Base-by-base conservation (phyloP, 352 stramenopile species). In the Globisporangium solare region DNA sequence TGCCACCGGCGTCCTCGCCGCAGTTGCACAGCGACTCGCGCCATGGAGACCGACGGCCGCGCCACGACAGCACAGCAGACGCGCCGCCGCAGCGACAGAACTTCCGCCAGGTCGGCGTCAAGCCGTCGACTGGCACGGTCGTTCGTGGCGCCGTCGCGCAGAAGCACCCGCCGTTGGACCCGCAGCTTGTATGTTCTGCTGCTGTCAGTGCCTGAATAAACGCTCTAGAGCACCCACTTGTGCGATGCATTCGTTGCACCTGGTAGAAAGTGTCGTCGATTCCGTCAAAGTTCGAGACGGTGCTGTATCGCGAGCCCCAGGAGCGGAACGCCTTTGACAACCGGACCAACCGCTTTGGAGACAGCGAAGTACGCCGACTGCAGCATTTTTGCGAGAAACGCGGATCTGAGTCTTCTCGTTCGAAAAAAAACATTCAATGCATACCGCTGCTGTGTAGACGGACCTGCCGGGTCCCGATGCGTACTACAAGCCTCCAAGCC, bases 221-320 rank as follows among this genome's bases (percentile, higher is more conserved):
- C 6, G 22, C 17, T 40, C 3, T 31, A n/a, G 20, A 22, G 6
- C 24, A 11, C 2, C 14, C 6, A 6, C 17, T n/a, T 51, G 18
- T 0, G 11, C 24, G 5, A 70, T 52, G 37, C 49, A 41, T 48
- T 22, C 6, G 2, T 2, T 48, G 42, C 7, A 11, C 62, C 46
- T 31, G 63, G 20, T 41, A 80, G 74, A 72, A 74, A 67, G 67
- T 85, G 49, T 70, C 77, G 35, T 92, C 82, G 39, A 92, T 92
- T 61, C 82, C 82, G 22, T 89, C 79, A 63, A 92, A 89, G 51
- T 89, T 79, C 66, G 82, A 89, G 68, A 89, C 75, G 0, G 69
- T 89, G 43, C 53, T 89, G 43, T 74, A 88, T 58, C 64, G 68
- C n/a, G 76, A 86, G 35, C 47, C 72, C 0, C 71, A 68, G 27